phyloP scores from a whole-genome alignment of 1,284 basidiomycete species.

The Apiotrichum siamense region DNA sequence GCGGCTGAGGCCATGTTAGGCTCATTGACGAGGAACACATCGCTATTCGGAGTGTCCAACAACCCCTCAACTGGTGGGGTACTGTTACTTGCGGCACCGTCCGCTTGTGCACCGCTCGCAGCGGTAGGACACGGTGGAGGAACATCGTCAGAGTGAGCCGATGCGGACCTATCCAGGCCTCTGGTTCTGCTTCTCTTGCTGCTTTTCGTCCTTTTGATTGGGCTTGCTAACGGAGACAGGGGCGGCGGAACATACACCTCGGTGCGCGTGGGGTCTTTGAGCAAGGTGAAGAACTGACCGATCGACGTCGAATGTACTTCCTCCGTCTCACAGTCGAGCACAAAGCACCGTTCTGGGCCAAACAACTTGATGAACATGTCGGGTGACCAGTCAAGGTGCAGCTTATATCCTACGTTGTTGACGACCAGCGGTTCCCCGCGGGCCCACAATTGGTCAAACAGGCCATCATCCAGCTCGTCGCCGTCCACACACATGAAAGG shows the following conservation, averaged over 20 bases:
- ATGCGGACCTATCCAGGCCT: too few relatives aligned
- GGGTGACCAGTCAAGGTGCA: conserved; percentile 71
- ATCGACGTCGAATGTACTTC: conserved; percentile 60
- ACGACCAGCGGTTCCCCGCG: conserved; percentile 71
- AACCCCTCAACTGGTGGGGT: too few relatives aligned
- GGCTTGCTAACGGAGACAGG: background rate
- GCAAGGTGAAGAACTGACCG: conserved; percentile 69
- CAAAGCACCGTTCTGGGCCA: conserved; percentile 59
- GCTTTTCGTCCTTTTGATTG: background rate
- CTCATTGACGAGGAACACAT: too few relatives aligned
- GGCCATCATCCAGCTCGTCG: conserved; percentile 55
- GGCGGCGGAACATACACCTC: background rate
- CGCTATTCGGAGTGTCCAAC: too few relatives aligned
- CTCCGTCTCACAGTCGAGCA: conserved; percentile 74
- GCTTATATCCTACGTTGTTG: conserved; percentile 57
- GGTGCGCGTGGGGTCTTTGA: conserved; percentile 56
- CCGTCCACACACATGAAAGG: conserved; percentile 50
- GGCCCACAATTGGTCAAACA: conserved; percentile 66
- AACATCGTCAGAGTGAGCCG: too few relatives aligned
- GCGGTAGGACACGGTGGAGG: too few relatives aligned
- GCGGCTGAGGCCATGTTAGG: too few relatives aligned
- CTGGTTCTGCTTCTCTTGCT: background rate
- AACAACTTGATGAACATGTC: conserved; percentile 69
- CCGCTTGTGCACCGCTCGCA: too few relatives aligned
- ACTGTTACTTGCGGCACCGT: too few relatives aligned